Evolutionary conservation across 164 flowering plant genomes (phyloP), one percentile per base, ranked within the genome.

Genomic region (Aristolochia contorta): DNA sequence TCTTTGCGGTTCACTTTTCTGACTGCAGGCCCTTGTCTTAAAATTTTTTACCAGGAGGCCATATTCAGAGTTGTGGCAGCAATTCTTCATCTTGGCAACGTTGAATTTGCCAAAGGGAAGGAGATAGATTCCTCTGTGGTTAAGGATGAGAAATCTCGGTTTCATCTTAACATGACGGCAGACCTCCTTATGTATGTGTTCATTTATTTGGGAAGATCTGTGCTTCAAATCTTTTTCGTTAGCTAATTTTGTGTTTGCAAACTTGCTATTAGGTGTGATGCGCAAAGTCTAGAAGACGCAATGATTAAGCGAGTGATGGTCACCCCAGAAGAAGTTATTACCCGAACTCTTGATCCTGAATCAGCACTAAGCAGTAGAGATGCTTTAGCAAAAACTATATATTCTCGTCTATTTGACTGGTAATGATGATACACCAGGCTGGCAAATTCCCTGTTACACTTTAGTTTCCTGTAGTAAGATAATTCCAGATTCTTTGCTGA

Each of bases 21-120:
- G 59, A 67, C 60, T 16, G 25, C 58, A 37, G 21, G 15, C 30
- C 2, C 60, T 57, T 37, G 57, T 67, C 65, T 58, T 37, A 37
- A 37, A 37, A 37, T 3, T 6, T 3, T 37, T 37, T 3, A 37
- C 12, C 85, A 94, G 99, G 99, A 88, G 30, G 87, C 92, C 68
- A 93, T 93, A 67, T 93, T 93, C 69, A 81, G 95, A 72, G 97
- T 90, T 57, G 96, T 93, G n/a, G 99, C 97, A 65, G 90, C 96
- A 30, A 73, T 93, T 79, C 86, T 93, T 65, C 99, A 93, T 83
- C 78, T 93, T 65, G 99, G 99, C 49, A 93, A 93, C 75, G 69
- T 93, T 71, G 77, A 88, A 57, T 93, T 93, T 79, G 86, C 87
- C 16, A 93, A 93, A 72, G 99, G 97, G 60, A 56, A 70, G 67